These are phyloP conservation scores for Calocera viscosa DNA, from an alignment of 768 basidiomycete species.

Conservation along the genomic window DNA sequence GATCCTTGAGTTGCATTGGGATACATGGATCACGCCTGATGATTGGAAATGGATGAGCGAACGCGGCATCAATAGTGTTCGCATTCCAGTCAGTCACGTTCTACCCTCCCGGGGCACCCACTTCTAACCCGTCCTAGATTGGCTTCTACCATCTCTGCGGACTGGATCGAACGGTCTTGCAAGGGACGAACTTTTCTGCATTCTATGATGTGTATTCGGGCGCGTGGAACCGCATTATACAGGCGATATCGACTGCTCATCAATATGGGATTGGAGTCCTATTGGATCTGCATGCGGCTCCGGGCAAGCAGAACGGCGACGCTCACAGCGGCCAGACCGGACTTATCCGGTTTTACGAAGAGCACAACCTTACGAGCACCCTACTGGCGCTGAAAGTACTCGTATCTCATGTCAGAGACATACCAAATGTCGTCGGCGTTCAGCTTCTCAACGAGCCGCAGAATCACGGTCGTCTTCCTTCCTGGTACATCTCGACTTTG, in stretches of 20 bases:
- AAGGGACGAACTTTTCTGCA: slow-evolving; percentile 52
- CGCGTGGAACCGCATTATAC: slow-evolving; percentile 58
- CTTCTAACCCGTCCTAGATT: slow-evolving; percentile 38
- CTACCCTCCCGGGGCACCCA: slow-evolving; percentile 40
- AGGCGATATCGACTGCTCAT: slow-evolving; percentile 43
- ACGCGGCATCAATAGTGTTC: slow-evolving; percentile 46
- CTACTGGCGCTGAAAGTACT: slow-evolving; percentile 39
- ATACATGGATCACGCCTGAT: slow-evolving; percentile 65
- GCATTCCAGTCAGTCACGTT: slow-evolving; percentile 43
- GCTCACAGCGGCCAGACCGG: slow-evolving; percentile 46
- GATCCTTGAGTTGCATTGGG: slow-evolving; percentile 59
- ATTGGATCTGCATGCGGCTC: slow-evolving; percentile 70
- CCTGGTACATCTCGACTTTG: slow-evolving; percentile 54
- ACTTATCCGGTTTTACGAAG: slow-evolving; percentile 39
- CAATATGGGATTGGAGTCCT: slow-evolving; percentile 66
- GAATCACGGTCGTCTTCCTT: slow-evolving; percentile 38
- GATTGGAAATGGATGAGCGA: slow-evolving; percentile 59
- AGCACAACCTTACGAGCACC: slow-evolving; percentile 37
- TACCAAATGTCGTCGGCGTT: slow-evolving; percentile 42
- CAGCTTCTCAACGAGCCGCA: slow-evolving; percentile 48
- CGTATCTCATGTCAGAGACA: slow-evolving; percentile 31
- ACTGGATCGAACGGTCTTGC: slow-evolving; percentile 62
- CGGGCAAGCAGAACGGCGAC: slow-evolving; percentile 66
- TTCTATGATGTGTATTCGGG: slow-evolving; percentile 38
- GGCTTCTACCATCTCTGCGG: slow-evolving; percentile 54